These are phyloP conservation scores for Fusarium coffeatum DNA, from an alignment of 2,329 filamentous ascomycete species.

Conservation along the genomic window DNA sequence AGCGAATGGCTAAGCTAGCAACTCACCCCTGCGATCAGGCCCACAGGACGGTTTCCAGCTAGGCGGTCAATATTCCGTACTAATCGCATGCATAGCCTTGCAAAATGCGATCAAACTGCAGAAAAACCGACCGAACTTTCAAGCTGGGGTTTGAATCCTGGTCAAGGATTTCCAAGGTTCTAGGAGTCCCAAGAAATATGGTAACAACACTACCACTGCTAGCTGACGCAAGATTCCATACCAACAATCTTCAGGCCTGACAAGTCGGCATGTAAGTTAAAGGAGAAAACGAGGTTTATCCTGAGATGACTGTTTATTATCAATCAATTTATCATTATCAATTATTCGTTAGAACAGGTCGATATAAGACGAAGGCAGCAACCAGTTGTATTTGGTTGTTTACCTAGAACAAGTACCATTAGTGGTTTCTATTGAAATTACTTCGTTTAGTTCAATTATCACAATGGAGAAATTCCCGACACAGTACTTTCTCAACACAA, in stretches of 20 bases:
- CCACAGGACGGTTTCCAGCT: background rate
- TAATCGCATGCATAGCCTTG: background rate
- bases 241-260: background rate
- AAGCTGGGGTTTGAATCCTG: background rate
- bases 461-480: background rate
- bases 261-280: background rate
- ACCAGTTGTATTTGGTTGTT: background rate
- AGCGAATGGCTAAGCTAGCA: too few species aligned
- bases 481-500: background rate
- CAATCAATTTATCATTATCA: background rate
- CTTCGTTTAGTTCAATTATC: too few species aligned
- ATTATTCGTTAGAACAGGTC: background rate
- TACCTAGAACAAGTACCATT: background rate
- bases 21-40: background rate
- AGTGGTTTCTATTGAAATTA: rapidly evolving
- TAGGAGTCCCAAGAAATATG: background rate
- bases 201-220: background rate
- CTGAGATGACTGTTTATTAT: rapidly evolving
- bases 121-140: background rate
- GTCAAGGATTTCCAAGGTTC: background rate
- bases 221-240: background rate
- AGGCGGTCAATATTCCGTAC: background rate
- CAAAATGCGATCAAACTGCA: background rate
- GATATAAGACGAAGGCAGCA: background rate
- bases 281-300: background rate